phyloP scores from a whole-genome alignment of 2,329 filamentous ascomycete species.

The Curvularia lunata region DNA sequence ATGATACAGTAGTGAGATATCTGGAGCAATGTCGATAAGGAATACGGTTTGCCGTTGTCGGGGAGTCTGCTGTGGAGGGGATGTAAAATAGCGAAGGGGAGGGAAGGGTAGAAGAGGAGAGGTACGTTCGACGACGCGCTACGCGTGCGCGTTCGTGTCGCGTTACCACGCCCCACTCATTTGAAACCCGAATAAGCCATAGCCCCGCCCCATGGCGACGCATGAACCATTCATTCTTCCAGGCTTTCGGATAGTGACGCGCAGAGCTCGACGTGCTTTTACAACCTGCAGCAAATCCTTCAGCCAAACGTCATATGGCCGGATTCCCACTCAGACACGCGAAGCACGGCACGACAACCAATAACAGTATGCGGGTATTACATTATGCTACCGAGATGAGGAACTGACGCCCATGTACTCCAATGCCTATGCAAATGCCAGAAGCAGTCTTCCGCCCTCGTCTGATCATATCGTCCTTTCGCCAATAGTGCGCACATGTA shows the following conservation, averaged over 20 bases:
- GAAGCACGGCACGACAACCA: not conserved
- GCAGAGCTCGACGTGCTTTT: not conserved
- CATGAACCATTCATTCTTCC: conserved; percentile 11
- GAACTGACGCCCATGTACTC: conserved; percentile 27
- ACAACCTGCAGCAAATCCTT: not conserved
- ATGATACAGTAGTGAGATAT: conserved; percentile 30
- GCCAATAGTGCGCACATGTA: conserved; percentile 1
- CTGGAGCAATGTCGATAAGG: conserved; percentile 27
- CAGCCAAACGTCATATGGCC: not conserved
- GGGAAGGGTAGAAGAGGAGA: conserved; percentile 24
- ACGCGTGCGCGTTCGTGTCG: conserved; percentile 33
- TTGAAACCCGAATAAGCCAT: conserved; percentile 18
- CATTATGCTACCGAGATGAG: conserved; percentile 19
- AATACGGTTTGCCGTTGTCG: conserved; percentile 22
- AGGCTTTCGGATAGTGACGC: not conserved
- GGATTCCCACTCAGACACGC: not conserved
- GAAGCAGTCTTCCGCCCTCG: conserved; percentile 2
- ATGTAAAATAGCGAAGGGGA: conserved; percentile 31
- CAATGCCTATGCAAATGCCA: conserved; percentile 35
- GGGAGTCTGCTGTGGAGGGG: conserved; percentile 26
- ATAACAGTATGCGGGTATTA: conserved; percentile 2
- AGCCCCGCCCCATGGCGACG: conserved; percentile 13
- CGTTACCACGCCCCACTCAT: conserved; percentile 33
- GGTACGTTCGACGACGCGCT: conserved; percentile 24
- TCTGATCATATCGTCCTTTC: conserved; percentile 7